These are phyloP conservation scores for Candida silvatica DNA, from an alignment of 805 yeast genomes.

Conservation along the genomic window DNA sequence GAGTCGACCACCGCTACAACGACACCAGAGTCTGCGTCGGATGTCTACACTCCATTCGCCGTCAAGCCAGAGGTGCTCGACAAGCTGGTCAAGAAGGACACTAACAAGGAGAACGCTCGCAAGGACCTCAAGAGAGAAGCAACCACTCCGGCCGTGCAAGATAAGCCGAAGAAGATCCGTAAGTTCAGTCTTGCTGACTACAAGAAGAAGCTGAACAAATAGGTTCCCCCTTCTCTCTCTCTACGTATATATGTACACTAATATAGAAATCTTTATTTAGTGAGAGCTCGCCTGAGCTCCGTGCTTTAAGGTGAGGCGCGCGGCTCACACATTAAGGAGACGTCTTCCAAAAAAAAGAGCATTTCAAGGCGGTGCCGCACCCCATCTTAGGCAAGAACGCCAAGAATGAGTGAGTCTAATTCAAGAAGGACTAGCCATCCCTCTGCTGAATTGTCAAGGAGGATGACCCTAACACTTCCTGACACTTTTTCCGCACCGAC, in stretches of 20 bases:
- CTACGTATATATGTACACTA: neutral
- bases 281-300: too few species aligned
- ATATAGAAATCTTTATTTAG: neutral
- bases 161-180: slow-evolving; percentile 32
- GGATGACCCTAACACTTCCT: slow-evolving; percentile 81
- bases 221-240: neutral
- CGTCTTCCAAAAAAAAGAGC: neutral
- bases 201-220: slow-evolving; percentile 27
- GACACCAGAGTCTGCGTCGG: neutral
- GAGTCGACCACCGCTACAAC: too few species aligned
- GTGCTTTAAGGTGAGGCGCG: too few species aligned
- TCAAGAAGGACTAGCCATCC: slow-evolving; percentile 62
- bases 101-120: neutral
- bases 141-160: neutral
- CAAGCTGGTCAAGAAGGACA: neutral
- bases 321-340: too few species aligned
- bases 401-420: slow-evolving; percentile 82
- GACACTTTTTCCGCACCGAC: slow-evolving; percentile 89
- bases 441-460: slow-evolving; percentile 88
- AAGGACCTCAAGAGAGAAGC: neutral
- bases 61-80: slow-evolving; percentile 1
- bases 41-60: slow-evolving; percentile 3
- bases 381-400: slow-evolving; percentile 27
- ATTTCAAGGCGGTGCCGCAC: neutral
- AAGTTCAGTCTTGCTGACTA: slow-evolving; percentile 72